phyloP scores from a whole-genome alignment of 441 rosid genomes.

The Bruguiera hainesii region DNA sequence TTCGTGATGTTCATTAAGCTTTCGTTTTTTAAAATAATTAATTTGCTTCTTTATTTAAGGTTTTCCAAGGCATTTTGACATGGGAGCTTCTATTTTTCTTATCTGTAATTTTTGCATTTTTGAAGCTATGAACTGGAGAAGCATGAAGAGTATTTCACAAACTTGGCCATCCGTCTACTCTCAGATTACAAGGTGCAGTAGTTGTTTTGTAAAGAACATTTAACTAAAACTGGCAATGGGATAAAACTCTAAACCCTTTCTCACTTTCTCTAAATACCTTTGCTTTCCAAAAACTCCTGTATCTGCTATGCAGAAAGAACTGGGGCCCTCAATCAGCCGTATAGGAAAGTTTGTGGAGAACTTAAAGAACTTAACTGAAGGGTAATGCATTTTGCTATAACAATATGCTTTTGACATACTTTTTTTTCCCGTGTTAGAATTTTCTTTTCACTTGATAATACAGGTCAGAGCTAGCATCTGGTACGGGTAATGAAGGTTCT shows the following conservation, averaged over 20 bases:
- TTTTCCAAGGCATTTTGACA: too few species aligned
- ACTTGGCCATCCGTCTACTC: constrained; percentile 65
- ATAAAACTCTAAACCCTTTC: not conserved
- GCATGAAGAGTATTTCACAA: constrained; percentile 76
- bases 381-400: constrained; percentile 42
- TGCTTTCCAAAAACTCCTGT: constrained; percentile 10
- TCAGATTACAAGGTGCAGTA: constrained; percentile 63
- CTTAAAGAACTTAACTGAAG: constrained; percentile 64
- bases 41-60: not conserved
- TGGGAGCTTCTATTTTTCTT: too few species aligned
- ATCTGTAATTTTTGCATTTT: constrained; percentile 21
- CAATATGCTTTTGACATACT: constrained; percentile 12
- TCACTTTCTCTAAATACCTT: constrained; percentile 9
- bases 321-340: constrained; percentile 67
- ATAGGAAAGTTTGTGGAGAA: constrained; percentile 83
- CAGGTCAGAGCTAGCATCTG: constrained; percentile 57
- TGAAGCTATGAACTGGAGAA: constrained; percentile 77
- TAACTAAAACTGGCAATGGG: constrained; percentile 6
- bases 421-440: constrained; percentile 15
- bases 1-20: constrained; percentile 11
- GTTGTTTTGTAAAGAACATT: constrained; percentile 11
- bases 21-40: constrained; percentile 6
- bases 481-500: constrained; percentile 42
- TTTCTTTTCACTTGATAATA: constrained; percentile 23
- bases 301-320: constrained; percentile 59